Evolutionary conservation across 2,329 filamentous ascomycete species (phyloP).

Genomic region (Fusarium succisae): DNA sequence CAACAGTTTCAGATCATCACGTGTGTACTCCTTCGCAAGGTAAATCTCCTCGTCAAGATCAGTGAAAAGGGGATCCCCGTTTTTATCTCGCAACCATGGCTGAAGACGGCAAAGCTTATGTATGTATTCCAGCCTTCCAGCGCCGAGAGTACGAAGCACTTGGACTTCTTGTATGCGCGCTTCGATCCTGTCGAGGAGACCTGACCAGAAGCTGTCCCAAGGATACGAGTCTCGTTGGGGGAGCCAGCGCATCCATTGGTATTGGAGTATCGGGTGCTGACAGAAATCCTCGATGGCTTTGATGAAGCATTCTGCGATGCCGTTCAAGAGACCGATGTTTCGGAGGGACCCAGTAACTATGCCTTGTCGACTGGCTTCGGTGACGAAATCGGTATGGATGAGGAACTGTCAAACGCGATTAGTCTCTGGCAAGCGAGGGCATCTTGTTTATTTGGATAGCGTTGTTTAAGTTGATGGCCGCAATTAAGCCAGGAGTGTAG

Average conservation of each 20-base stretch:
- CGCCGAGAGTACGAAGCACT: constrained; percentile 13
- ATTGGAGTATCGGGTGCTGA: constrained; percentile 49
- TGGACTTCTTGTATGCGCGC: constrained; percentile 7
- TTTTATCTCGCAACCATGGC: constrained; percentile 11
- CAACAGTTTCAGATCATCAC: not conserved
- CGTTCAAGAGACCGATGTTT: constrained; percentile 49
- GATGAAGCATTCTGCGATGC: constrained; percentile 52
- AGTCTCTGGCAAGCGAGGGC: not conserved
- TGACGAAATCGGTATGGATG: constrained; percentile 62
- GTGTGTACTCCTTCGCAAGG: constrained; percentile 26
- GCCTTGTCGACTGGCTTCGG: constrained; percentile 55
- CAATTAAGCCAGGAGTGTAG: not conserved
- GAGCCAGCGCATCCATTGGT: constrained; percentile 57
- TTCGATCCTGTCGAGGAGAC: constrained; percentile 40
- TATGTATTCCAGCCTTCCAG: constrained; percentile 8
- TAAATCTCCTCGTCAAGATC: constrained; percentile 27
- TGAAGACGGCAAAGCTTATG: constrained; percentile 5
- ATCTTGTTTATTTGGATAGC: not conserved
- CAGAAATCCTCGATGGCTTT: constrained; percentile 52
- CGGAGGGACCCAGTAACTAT: constrained; percentile 49
- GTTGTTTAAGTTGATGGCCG: not conserved
- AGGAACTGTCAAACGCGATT: constrained; percentile 49
- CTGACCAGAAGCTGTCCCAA: constrained; percentile 43
- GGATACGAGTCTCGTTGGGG: constrained; percentile 42
- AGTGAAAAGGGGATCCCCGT: constrained; percentile 27